Evolutionary conservation across 768 basidiomycete species (phyloP).

Genomic region (Russula sp.): DNA sequence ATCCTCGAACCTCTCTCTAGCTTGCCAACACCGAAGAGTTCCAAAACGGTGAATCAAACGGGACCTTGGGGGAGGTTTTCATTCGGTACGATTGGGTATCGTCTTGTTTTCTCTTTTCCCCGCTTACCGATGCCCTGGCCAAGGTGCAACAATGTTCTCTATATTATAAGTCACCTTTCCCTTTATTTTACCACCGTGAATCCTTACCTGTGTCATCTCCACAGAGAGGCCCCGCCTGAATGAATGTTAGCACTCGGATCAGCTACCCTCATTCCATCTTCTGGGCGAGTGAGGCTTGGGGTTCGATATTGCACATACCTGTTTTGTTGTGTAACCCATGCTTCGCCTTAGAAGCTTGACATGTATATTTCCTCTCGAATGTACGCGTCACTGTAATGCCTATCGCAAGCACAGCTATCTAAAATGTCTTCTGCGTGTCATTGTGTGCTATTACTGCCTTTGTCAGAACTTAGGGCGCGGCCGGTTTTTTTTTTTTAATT

Average conservation of each 20-base stretch:
- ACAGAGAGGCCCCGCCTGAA: slow-evolving; percentile 24
- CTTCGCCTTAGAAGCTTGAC: background rate
- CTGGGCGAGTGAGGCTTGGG: background rate
- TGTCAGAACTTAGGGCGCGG: no score
- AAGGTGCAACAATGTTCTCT: slow-evolving; percentile 94
- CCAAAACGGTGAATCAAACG: slow-evolving; percentile 92
- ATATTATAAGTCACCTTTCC: slow-evolving; percentile 69
- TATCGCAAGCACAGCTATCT: background rate
- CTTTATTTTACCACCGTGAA: background rate
- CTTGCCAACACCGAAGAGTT: slow-evolving; percentile 99
- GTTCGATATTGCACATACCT: background rate
- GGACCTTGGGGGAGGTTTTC: slow-evolving; percentile 97
- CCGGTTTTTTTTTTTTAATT: no score
- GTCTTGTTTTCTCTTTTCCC: slow-evolving; percentile 12
- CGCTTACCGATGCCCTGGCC: slow-evolving; percentile 12
- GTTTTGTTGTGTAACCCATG: background rate
- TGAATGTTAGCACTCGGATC: background rate
- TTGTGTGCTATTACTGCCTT: background rate
- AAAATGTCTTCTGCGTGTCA: background rate
- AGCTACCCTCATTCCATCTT: background rate
- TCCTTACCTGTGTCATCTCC: slow-evolving; percentile 9
- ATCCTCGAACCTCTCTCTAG: slow-evolving; percentile 38
- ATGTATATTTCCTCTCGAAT: slow-evolving; percentile 13
- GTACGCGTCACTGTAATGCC: slow-evolving; percentile 8
- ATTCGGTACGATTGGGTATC: slow-evolving; percentile 61